A percentile compares a stretch with the other conserved stretches of the same genome.
phyloP scores from a whole-genome alignment of 768 basidiomycete genomes.

The Trametes cinnabarina region DNA sequence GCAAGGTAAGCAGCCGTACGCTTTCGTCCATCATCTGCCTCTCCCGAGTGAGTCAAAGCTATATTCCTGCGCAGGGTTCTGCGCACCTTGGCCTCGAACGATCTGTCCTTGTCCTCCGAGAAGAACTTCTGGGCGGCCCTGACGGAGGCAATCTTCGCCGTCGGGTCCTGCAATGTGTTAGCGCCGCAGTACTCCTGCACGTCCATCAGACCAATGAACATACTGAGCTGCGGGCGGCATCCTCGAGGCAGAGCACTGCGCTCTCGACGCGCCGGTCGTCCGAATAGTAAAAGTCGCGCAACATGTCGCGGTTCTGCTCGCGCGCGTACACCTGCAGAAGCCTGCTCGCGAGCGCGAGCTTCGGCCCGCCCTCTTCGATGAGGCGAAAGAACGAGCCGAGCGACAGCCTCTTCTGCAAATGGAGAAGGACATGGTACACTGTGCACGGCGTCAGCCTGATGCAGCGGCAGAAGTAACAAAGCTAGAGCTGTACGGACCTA shows the following conservation, averaged over 20 bases:
- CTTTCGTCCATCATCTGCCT: constrained; percentile 89
- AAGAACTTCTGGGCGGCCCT: constrained; percentile 90
- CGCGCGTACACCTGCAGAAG: constrained; percentile 87
- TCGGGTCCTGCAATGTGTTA: constrained; percentile 55
- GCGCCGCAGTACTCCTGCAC: not conserved
- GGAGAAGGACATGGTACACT: constrained; percentile 94
- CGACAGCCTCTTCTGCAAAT: constrained; percentile 77
- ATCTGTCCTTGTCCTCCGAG: constrained; percentile 87
- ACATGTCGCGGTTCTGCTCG: constrained; percentile 87
- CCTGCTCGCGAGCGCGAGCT: constrained; percentile 69
- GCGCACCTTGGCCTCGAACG: constrained; percentile 85
- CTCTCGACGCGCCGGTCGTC: constrained; percentile 94
- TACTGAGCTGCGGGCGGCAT: constrained; percentile 68
- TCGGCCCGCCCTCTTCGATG: constrained; percentile 84
- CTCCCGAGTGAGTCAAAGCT: no score
- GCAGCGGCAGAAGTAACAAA: not conserved
- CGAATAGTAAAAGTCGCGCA: constrained; percentile 96
- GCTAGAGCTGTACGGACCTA: constrained; percentile 51
- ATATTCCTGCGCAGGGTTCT: no score
- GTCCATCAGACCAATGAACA: not conserved
- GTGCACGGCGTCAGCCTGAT: not conserved
- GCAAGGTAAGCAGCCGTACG: constrained; percentile 67
- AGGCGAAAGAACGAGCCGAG: constrained; percentile 93
- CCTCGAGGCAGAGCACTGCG: constrained; percentile 84
- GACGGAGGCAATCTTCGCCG: constrained; percentile 66